Percentiles rank a stretch among this genome's conserved stretches.
Conservation (phyloP, 768 basidiomycete genomes). For the Auricularia sp. region DNA sequence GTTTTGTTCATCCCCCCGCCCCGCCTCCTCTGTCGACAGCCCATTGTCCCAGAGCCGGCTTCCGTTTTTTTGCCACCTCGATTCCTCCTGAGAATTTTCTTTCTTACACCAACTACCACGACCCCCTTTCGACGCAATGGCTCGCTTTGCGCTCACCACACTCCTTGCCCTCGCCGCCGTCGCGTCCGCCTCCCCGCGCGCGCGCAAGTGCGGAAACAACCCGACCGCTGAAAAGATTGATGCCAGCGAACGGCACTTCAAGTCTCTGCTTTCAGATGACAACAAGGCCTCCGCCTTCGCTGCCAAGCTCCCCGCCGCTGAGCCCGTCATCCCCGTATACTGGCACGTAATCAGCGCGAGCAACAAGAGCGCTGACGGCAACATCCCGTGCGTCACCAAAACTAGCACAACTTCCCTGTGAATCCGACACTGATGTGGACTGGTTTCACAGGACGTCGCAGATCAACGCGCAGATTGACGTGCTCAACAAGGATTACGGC, state of each 20-base stretch:
- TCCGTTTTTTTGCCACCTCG: too few relatives aligned
- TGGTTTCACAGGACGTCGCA: slow-evolving; percentile 1
- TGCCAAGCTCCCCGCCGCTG: too few relatives aligned
- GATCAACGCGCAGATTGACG: slow-evolving; percentile 32
- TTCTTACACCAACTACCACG: too few relatives aligned
- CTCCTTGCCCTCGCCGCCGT: neutral
- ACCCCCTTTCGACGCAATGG: neutral
- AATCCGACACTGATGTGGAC: too few relatives aligned
- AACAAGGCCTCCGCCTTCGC: too few relatives aligned
- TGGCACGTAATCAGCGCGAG: neutral
- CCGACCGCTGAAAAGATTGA: neutral
- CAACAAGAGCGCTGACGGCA: neutral
- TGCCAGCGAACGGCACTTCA: neutral
- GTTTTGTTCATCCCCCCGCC: too few relatives aligned
- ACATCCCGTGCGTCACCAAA: neutral
- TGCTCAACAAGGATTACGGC: slow-evolving; percentile 32
- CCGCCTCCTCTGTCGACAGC: too few relatives aligned
- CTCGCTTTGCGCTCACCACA: neutral
- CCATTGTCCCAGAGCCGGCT: too few relatives aligned
- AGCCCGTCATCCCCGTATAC: neutral
- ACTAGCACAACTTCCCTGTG: too few relatives aligned
- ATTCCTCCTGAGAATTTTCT: too few relatives aligned
- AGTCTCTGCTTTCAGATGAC: neutral
- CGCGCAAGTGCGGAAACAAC: neutral
- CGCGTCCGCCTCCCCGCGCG: neutral